These are phyloP conservation scores for Uromyces viciae-fabae DNA, from an alignment of 1,284 basidiomycete species.

Conservation along the genomic window DNA sequence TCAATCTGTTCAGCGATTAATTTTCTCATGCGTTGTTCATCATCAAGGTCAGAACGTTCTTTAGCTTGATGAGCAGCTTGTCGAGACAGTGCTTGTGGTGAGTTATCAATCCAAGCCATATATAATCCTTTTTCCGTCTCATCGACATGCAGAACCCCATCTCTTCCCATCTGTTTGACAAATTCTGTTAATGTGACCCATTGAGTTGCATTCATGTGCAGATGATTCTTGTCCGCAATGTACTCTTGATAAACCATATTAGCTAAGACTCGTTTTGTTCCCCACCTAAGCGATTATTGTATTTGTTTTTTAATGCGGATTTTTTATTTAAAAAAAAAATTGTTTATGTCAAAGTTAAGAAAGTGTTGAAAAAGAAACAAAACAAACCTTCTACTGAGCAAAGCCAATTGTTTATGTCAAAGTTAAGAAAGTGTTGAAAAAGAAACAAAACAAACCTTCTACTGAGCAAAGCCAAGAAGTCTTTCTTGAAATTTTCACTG, in stretches of 20 bases:
- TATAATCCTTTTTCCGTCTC: constrained; percentile 98
- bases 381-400: constrained; percentile 69
- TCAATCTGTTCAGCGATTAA: constrained; percentile 92
- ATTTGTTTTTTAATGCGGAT: not conserved
- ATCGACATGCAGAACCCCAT: constrained; percentile 84
- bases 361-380: not conserved
- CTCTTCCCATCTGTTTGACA: constrained; percentile 79
- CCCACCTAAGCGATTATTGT: constrained; percentile 67
- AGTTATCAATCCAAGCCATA: constrained; percentile 93
- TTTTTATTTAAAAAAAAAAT: constrained; percentile 28
- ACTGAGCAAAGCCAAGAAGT: constrained; percentile 83
- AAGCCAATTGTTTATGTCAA: too few relatives aligned
- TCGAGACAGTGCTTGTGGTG: constrained; percentile 85
- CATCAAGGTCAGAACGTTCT: constrained; percentile 82
- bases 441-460: constrained; percentile 62
- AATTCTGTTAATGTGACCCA: constrained; percentile 98
- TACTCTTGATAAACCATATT: constrained; percentile 98
- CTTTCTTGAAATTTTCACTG: constrained; percentile 81
- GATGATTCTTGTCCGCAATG: constrained; percentile 87
- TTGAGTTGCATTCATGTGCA: constrained; percentile 97
- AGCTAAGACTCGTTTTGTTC: constrained; percentile 85
- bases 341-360: too few relatives aligned
- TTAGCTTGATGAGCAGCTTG: constrained; percentile 88
- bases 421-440: too few relatives aligned
- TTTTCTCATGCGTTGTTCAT: constrained; percentile 86